Conservation (phyloP, 257 asterid genomes). For the Misopates orontium region DNA sequence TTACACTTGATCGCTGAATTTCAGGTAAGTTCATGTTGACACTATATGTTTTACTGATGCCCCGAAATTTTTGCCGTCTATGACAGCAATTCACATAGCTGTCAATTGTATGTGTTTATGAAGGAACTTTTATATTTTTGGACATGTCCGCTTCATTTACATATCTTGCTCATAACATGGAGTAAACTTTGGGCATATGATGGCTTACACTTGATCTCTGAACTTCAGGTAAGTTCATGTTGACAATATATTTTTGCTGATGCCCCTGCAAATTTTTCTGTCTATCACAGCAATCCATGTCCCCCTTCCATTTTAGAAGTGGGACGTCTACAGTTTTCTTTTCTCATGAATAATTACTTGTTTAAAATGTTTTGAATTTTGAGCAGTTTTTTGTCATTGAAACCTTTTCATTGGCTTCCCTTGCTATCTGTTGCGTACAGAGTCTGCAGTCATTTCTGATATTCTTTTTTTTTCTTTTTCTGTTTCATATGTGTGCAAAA, state of each 20-base stretch:
- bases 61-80: slow-evolving; percentile 39
- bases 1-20: slow-evolving; percentile 97
- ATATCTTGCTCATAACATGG: slow-evolving; percentile 24
- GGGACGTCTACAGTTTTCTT: background rate
- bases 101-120: background rate
- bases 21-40: slow-evolving; percentile 82
- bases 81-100: background rate
- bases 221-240: slow-evolving; percentile 89
- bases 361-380: no score
- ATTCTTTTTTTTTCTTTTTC: no score
- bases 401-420: no score
- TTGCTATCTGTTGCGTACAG: no score
- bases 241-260: slow-evolving; percentile 55
- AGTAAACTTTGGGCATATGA: slow-evolving; percentile 66
- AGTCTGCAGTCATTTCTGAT: no score
- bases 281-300: slow-evolving; percentile 1
- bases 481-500: no score
- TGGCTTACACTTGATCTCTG: slow-evolving; percentile 96
- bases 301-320: background rate
- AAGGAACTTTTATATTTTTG: slow-evolving; percentile 7
- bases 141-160: background rate
- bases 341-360: slow-evolving; percentile 8
- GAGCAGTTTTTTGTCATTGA: background rate
- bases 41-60: slow-evolving; percentile 64
- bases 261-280: slow-evolving; percentile 56